Base-by-base conservation (phyloP, 2,329 filamentous ascomycete species). In the Harringtonia lauricola region DNA sequence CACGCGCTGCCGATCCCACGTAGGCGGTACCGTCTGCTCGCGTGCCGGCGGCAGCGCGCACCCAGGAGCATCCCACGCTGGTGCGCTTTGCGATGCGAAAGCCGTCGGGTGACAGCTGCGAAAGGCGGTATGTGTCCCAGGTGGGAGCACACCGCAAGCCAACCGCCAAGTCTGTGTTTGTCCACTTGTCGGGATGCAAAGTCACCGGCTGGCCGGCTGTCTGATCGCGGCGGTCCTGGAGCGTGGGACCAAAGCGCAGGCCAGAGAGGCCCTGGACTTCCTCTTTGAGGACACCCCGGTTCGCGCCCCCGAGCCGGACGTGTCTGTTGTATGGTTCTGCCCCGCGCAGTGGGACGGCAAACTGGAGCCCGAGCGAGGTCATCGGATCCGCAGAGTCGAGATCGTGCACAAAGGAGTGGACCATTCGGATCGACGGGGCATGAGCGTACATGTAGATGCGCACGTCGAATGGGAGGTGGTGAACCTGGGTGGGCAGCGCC, bases 31-130 rank as follows among this genome's bases (percentile, higher is more conserved):
- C 76, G 1, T 67, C 69, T 1, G 76, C 66, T 2, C 73, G 65
- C 1, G 68, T 74, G 2, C 74, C 73, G 0, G 71, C 75, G 0
- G 72, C 68, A 10, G 79, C 72, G 2, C 72, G 74, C 2, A 80
- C 59, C 75, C 76, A 80, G 43, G 66, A 67, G 39, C 71, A 68
- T 1, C 74, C 74, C 2, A 64, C 51, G 51, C 77, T 72, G 3
- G 75, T 80, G 36, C 77, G 59, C 58, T 81, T 81, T 57, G 71
- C 71, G 18, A 81, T 55, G 0, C 65, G 76, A 52, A 78, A 81
- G 0, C 76, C 77, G 36, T 80, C 76, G 0, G 76, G 59, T 0
- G 75, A 79, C 0, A 78, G 60, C 51, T 81, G 77, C 1, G 61
- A 63, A 13, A 81, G 58, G n/a, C 63, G 67, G 53, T 72, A 81